These are phyloP conservation scores for Lentinula edodes DNA, from an alignment of 768 basidiomycete genomes.

Conservation along the genomic window DNA sequence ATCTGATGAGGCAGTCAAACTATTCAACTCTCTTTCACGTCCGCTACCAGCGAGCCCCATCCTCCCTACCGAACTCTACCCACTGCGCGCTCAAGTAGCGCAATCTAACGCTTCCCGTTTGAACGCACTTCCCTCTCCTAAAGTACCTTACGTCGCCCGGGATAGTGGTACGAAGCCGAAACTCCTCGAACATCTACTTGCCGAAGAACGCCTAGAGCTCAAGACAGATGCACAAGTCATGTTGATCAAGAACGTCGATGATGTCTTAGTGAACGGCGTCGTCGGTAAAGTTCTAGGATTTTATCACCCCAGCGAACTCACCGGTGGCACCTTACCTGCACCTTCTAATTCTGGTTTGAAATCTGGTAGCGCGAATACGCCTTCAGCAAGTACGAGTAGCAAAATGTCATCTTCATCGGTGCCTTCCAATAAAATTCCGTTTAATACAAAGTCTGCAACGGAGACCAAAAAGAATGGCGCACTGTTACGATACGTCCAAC, in stretches of 20 bases:
- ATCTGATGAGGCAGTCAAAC: constrained; percentile 20
- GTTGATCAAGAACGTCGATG: constrained; percentile 76
- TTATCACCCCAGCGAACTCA: constrained; percentile 13
- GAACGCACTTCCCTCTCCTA: constrained; percentile 34
- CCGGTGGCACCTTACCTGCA: not conserved
- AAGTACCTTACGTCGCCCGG: constrained; percentile 39
- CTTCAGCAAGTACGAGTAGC: not conserved
- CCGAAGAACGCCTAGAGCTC: constrained; percentile 47
- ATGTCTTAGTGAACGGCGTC: constrained; percentile 71
- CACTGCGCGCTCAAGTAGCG: constrained; percentile 66
- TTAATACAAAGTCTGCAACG: not conserved
- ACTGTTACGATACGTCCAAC: constrained; percentile 3
- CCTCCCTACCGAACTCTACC: constrained; percentile 53
- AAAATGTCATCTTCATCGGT: not conserved
- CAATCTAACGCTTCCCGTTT: constrained; percentile 55
- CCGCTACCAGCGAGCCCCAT: constrained; percentile 16
- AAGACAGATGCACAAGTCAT: constrained; percentile 50
- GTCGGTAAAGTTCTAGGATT: constrained; percentile 72
- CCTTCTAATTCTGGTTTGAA: not conserved
- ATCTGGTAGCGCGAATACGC: not conserved
- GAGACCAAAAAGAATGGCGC: constrained; percentile 9
- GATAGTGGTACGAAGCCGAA: constrained; percentile 48
- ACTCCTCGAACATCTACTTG: constrained; percentile 58
- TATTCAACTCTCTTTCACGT: constrained; percentile 11
- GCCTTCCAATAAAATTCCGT: not conserved